A percentile compares a stretch with the other conserved stretches of the same genome.
Conservation (phyloP, 305 asterid species). For the Fraxinus nigra region DNA sequence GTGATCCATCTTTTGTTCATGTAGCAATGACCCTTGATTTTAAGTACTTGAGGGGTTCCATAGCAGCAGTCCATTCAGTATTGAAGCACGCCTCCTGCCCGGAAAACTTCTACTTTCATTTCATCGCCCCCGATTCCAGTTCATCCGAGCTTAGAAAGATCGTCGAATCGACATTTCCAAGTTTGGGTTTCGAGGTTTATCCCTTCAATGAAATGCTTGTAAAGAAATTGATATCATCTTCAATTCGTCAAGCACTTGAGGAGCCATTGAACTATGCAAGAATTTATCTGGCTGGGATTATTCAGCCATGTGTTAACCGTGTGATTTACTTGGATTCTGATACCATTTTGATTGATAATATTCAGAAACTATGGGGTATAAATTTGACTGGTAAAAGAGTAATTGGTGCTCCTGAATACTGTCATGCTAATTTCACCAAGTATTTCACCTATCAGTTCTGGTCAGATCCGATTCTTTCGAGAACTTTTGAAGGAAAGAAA, state of each 20-base stretch:
- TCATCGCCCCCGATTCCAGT: conserved; percentile 33
- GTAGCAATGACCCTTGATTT: conserved; percentile 66
- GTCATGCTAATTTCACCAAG: conserved; percentile 42
- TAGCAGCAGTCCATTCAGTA: conserved; percentile 67
- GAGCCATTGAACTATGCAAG: conserved; percentile 73
- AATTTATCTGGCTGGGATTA: conserved; percentile 50
- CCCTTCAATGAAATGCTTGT: conserved; percentile 32
- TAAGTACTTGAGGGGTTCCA: conserved; percentile 58
- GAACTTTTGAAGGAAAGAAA: conserved; percentile 40
- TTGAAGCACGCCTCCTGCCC: conserved; percentile 62
- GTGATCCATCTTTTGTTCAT: conserved; percentile 50
- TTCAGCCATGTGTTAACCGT: conserved; percentile 41
- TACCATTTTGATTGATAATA: conserved; percentile 50
- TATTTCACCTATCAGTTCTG: conserved; percentile 57
- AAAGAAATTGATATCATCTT: conserved; percentile 46
- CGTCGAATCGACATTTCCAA: conserved; percentile 47
- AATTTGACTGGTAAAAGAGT: conserved; percentile 37
- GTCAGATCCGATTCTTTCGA: conserved; percentile 39
- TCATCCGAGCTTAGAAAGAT: conserved; percentile 20
- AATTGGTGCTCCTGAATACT: conserved; percentile 72
- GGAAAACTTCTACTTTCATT: conserved; percentile 55
- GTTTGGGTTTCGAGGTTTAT: conserved; percentile 40
- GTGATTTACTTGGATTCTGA: conserved; percentile 69
- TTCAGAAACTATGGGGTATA: conserved; percentile 39
- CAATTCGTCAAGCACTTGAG: conserved; percentile 65